These are phyloP conservation scores for Fusarium dimerum DNA, from an alignment of 2,329 filamentous ascomycete genomes.

Conservation along the genomic window DNA sequence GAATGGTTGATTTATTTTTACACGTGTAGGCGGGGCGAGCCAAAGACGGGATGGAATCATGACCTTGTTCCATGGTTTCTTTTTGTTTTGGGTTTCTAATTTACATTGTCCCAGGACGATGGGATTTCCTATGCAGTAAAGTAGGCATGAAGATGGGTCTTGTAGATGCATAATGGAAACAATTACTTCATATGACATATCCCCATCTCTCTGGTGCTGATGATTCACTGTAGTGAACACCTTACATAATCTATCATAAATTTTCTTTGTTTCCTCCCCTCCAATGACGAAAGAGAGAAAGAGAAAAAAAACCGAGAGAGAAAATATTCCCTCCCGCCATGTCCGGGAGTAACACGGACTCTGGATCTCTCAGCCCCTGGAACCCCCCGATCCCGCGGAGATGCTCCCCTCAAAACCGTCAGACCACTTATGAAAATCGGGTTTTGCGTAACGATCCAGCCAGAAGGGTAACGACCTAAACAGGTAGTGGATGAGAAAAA, in stretches of 20 bases:
- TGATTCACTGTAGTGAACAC: no score
- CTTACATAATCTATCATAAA: constrained; percentile 2
- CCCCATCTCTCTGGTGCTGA: no score
- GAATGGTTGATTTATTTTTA: background rate
- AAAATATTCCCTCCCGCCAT: constrained; percentile 6
- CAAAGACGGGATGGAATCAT: background rate
- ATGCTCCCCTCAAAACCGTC: constrained; percentile 21
- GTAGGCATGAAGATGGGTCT: no score
- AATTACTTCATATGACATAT: no score
- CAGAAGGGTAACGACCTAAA: no score
- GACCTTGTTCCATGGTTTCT: constrained; percentile 8
- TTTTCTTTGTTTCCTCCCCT: background rate
- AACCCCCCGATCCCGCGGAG: constrained; percentile 24
- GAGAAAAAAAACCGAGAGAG: background rate
- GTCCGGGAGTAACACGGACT: background rate
- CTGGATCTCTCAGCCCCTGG: background rate
- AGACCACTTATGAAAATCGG: constrained; percentile 23
- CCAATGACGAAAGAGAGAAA: background rate
- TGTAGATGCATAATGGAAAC: no score
- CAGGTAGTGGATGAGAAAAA: no score
- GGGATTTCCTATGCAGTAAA: no score
- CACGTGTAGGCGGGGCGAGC: constrained; percentile 3
- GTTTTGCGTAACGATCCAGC: constrained; percentile 20
- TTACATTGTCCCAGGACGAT: no score
- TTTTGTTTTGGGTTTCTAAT: constrained; percentile 6